A percentile compares a stretch with the other conserved stretches of the same genome.
Evolutionary conservation across 1,284 basidiomycete genomes (phyloP).

Genomic region (Ustilago trichophora): DNA sequence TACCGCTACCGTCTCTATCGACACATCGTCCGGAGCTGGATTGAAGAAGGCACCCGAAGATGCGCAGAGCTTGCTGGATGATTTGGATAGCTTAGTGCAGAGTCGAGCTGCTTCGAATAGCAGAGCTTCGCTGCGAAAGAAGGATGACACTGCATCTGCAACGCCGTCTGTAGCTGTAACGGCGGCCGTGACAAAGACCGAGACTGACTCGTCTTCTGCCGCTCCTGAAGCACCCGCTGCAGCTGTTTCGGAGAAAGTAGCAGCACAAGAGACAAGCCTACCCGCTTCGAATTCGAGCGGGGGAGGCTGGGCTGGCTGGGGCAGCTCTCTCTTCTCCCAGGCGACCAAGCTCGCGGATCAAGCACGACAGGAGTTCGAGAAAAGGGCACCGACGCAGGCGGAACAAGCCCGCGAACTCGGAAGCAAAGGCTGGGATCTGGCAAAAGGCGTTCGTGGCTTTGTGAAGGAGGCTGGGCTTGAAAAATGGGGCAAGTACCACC

Average conservation of each 20-base stretch:
- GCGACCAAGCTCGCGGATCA: constrained; percentile 64
- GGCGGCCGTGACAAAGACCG: constrained; percentile 1
- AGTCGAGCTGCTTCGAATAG: constrained; percentile 44
- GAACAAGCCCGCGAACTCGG: constrained; percentile 39
- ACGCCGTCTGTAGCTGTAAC: neutral
- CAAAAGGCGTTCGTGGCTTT: constrained; percentile 55
- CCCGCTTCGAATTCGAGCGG: constrained; percentile 74
- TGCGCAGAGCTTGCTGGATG: constrained; percentile 64
- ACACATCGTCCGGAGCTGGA: neutral
- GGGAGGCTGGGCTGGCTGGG: constrained; percentile 77
- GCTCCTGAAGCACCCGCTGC: neutral
- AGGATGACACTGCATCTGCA: constrained; percentile 14
- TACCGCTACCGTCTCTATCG: constrained; percentile 4
- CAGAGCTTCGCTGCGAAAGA: constrained; percentile 30
- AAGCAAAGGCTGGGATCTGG: constrained; percentile 52
- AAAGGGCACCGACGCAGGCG: constrained; percentile 48
- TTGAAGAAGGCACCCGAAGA: constrained; percentile 47
- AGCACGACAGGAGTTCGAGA: constrained; percentile 62
- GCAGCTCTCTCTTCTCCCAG: constrained; percentile 70
- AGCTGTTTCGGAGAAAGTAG: constrained; percentile 56
- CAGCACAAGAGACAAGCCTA: constrained; percentile 40
- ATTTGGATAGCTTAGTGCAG: constrained; percentile 64
- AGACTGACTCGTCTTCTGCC: neutral
- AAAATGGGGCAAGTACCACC: constrained; percentile 34
- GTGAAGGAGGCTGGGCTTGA: constrained; percentile 57